phyloP scores from a whole-genome alignment of 768 basidiomycete genomes.

The Kockovaella imperatae region DNA sequence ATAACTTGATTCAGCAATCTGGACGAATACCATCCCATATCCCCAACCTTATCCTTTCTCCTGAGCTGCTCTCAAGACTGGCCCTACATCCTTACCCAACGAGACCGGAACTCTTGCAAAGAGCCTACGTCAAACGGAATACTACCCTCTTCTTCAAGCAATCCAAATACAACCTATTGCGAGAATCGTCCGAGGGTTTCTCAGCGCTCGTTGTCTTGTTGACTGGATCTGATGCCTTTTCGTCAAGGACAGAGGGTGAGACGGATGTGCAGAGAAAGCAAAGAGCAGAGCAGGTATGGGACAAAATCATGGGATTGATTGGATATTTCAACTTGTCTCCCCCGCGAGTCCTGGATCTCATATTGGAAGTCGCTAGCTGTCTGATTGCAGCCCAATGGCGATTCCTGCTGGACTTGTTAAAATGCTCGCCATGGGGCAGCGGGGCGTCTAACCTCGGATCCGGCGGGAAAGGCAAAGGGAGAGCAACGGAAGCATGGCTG shows the following conservation, averaged over 20 bases:
- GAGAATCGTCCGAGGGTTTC: constrained; percentile 96
- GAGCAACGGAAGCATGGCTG: constrained; percentile 29
- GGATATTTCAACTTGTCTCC: constrained; percentile 95
- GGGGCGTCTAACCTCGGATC: constrained; percentile 13
- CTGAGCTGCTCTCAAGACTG: constrained; percentile 18
- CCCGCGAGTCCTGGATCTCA: constrained; percentile 82
- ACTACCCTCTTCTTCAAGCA: constrained; percentile 50
- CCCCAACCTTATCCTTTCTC: constrained; percentile 24
- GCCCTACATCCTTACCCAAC: constrained; percentile 23
- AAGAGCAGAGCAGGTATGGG: constrained; percentile 36
- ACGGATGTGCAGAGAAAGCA: constrained; percentile 1
- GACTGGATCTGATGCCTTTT: constrained; percentile 49
- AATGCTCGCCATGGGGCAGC: constrained; percentile 72
- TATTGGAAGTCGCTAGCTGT: constrained; percentile 80
- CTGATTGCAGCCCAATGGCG: constrained; percentile 73
- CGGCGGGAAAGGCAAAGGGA: constrained; percentile 39
- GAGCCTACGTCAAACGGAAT: constrained; percentile 27
- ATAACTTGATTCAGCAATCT: neutral
- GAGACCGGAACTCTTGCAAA: constrained; percentile 22
- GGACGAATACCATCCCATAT: constrained; percentile 16
- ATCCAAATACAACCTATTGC: constrained; percentile 93
- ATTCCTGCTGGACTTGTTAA: constrained; percentile 81
- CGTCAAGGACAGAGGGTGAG: constrained; percentile 9
- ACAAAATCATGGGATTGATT: constrained; percentile 46
- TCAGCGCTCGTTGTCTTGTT: constrained; percentile 84